phyloP scores from a whole-genome alignment of 768 basidiomycete genomes.

The Pleurotus tuber-regium region DNA sequence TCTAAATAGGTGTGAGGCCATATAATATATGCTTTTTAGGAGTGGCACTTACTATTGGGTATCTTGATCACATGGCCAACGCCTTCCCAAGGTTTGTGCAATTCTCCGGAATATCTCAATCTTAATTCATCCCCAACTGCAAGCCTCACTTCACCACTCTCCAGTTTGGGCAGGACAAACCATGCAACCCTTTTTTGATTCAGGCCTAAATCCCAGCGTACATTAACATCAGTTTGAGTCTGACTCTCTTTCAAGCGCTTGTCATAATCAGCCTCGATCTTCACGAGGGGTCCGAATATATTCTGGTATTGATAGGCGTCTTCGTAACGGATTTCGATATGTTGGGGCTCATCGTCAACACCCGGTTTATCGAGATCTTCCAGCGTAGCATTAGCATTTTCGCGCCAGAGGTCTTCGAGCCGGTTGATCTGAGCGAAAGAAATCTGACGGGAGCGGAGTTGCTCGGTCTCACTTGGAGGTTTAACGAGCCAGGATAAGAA shows the following conservation, averaged over 20 bases:
- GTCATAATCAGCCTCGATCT: slow-evolving; percentile 99
- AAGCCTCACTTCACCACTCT: slow-evolving; percentile 95
- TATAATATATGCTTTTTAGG: neutral
- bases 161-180: slow-evolving; percentile 94
- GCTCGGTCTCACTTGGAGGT: slow-evolving; percentile 93
- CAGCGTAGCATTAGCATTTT: slow-evolving; percentile 90
- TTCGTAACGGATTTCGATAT: slow-evolving; percentile 87
- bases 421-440: slow-evolving; percentile 97
- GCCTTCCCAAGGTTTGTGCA: slow-evolving; percentile 95
- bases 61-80: slow-evolving; percentile 99
- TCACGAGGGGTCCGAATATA: slow-evolving; percentile 97
- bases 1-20: slow-evolving; percentile 46
- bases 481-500: slow-evolving; percentile 99
- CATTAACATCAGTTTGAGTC: slow-evolving; percentile 94
- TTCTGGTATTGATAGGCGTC: slow-evolving; percentile 99
- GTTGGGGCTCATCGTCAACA: slow-evolving; percentile 96
- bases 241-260: slow-evolving; percentile 97
- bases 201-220: slow-evolving; percentile 96
- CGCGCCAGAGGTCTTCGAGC: slow-evolving; percentile 96
- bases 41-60: slow-evolving; percentile 79
- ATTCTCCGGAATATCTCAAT: slow-evolving; percentile 82
- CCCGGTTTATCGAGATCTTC: slow-evolving; percentile 98
- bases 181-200: slow-evolving; percentile 99
- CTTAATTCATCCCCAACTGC: slow-evolving; percentile 96
- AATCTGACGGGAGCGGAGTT: slow-evolving; percentile 94